Conservation (phyloP, 148 eudicot species). For the Rhododendron ferrugineum region DNA sequence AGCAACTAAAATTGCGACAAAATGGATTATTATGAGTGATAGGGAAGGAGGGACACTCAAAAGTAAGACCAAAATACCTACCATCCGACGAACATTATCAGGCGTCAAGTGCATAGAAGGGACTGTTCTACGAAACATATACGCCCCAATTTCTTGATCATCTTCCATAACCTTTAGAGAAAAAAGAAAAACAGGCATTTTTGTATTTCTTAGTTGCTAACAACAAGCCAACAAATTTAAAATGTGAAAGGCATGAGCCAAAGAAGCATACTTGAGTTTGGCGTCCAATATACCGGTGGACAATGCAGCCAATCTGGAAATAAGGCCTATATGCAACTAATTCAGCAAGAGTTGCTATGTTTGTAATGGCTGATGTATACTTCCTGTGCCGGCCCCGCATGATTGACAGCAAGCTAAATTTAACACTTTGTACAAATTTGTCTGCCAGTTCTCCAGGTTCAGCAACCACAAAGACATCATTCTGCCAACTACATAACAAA, state of each 20-base stretch:
- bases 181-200: background rate
- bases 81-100: slow-evolving; percentile 93
- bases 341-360: slow-evolving; percentile 70
- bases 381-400: slow-evolving; percentile 61
- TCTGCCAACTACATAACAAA: slow-evolving; percentile 75
- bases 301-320: slow-evolving; percentile 92
- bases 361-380: slow-evolving; percentile 56
- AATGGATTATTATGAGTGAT: background rate
- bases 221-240: background rate
- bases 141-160: slow-evolving; percentile 94
- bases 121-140: slow-evolving; percentile 96
- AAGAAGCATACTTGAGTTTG: slow-evolving; percentile 75
- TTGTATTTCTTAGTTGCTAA: background rate
- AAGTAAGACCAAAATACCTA: slow-evolving; percentile 26
- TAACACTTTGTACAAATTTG: slow-evolving; percentile 87
- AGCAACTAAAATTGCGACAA: background rate
- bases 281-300: slow-evolving; percentile 90
- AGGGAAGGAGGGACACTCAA: slow-evolving; percentile 1
- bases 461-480: slow-evolving; percentile 99
- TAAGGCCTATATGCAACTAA: slow-evolving; percentile 81
- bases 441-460: slow-evolving; percentile 99
- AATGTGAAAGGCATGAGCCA: slow-evolving; percentile 2
- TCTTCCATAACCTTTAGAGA: slow-evolving; percentile 96
- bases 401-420: slow-evolving; percentile 72
- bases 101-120: slow-evolving; percentile 86